phyloP scores from a whole-genome alignment of 148 eudicot species.

The Camellia granthamiana region DNA sequence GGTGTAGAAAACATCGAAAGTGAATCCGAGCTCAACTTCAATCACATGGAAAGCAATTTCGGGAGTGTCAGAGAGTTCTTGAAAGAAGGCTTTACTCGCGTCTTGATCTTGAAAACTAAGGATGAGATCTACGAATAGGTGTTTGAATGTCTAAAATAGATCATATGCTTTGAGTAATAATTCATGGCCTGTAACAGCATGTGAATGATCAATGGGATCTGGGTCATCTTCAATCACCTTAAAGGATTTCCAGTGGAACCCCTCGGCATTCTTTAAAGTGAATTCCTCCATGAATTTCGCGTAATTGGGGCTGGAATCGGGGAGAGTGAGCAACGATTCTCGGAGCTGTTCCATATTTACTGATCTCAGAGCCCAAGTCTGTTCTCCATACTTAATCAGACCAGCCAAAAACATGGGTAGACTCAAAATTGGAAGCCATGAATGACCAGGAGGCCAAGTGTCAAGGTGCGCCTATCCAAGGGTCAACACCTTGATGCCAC shows the following conservation, averaged over 20 bases:
- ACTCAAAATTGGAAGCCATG: conserved; percentile 23
- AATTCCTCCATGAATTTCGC: conserved; percentile 52
- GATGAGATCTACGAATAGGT: conserved; percentile 50
- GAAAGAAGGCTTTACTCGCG: conserved; percentile 30
- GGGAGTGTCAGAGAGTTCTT: background rate
- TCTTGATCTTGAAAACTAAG: conserved; percentile 48
- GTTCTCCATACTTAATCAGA: conserved; percentile 40
- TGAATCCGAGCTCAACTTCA: conserved; percentile 51
- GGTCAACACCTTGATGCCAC: too few species aligned
- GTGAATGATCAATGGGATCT: background rate
- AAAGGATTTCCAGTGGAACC: conserved; percentile 29
- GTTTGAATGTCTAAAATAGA: conserved; percentile 38
- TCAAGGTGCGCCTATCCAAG: too few species aligned
- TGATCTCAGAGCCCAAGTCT: conserved; percentile 36
- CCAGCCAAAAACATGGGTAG: conserved; percentile 33
- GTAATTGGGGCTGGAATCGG: conserved; percentile 52
- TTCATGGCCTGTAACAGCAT: too few species aligned
- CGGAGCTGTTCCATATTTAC: conserved; percentile 38
- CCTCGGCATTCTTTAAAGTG: conserved; percentile 42
- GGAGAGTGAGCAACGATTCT: conserved; percentile 33
- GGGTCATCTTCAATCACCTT: conserved; percentile 29
- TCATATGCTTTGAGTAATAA: conserved; percentile 17
- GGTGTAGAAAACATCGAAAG: conserved; percentile 44
- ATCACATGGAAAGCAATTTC: conserved; percentile 39
- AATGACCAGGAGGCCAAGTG: conserved; percentile 28